phyloP scores from a whole-genome alignment of 805 yeast species.

The Candida arabinofermentans region DNA sequence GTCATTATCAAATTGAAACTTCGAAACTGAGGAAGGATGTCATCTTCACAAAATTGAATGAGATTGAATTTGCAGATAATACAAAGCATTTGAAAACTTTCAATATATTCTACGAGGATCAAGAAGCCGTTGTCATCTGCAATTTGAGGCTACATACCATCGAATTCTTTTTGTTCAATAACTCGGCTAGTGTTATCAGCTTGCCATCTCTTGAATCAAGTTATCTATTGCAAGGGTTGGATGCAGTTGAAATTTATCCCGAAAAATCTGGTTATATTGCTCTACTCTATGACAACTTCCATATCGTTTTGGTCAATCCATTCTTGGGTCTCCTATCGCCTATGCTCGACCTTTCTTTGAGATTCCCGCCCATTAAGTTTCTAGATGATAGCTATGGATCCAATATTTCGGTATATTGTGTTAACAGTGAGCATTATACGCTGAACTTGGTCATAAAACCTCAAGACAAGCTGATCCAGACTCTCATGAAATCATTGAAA shows the following conservation, averaged over 20 bases:
- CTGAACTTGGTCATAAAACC: constrained; percentile 43
- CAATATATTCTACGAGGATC: constrained; percentile 42
- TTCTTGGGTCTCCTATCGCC: constrained; percentile 47
- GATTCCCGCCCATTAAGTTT: constrained; percentile 18
- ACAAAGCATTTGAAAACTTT: constrained; percentile 31
- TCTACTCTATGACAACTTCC: constrained; percentile 34
- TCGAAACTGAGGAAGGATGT: constrained; percentile 56
- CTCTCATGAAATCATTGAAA: constrained; percentile 46
- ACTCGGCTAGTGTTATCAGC: constrained; percentile 27
- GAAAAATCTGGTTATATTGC: constrained; percentile 43
- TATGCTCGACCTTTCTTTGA: constrained; percentile 22
- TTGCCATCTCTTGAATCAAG: constrained; percentile 21
- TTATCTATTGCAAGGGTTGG: constrained; percentile 26
- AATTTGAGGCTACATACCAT: constrained; percentile 40
- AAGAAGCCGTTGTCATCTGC: constrained; percentile 59
- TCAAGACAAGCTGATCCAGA: constrained; percentile 36
- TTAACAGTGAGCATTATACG: constrained; percentile 22
- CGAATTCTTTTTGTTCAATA: constrained; percentile 47
- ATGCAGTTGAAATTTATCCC: constrained; percentile 37
- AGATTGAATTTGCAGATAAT: constrained; percentile 33
- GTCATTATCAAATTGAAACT: constrained; percentile 24
- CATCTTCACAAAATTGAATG: constrained; percentile 59
- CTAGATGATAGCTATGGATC: constrained; percentile 23
- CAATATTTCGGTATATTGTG: constrained; percentile 21
- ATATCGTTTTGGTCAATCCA: constrained; percentile 49